Evolutionary conservation across 345 rosid species (phyloP), one percentile per base, ranked within the genome.

Genomic region (Brassica rapa): DNA sequence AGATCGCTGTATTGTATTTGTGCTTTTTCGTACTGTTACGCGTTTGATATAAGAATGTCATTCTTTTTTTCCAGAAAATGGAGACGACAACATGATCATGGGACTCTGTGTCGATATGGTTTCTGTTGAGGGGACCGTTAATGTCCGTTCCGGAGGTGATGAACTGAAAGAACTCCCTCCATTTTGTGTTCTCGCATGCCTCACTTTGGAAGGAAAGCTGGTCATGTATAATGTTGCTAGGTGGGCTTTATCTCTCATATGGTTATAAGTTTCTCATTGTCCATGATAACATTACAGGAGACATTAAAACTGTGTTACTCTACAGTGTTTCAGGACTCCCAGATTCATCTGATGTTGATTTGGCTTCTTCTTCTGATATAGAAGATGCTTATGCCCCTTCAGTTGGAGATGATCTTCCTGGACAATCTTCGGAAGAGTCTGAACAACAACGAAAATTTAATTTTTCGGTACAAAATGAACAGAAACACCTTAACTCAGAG

Each of bases 141-240:
- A 82, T 83, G 82, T 93, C 65, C 88, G 83, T 80, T 83, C 87
- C 32, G 93, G 88, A 71, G 86, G 77, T 66, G 95, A 89, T 76
- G 93, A 91, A 70, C 55, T 81, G 68, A 88, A 75, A 83, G 98
- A 93, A 78, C 92, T 93, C 77, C 82, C 84, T 8, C 94, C 96
- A 70, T 75, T 30, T 81, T 95, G 92, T 77, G 72, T 87, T 81
- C 94, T 93, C 70, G 66, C 91, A 74, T 93, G 93, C 85, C 92
- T 93, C 76, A 93, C 99, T 66, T 80, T 87, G 49, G 99, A 95
- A 83, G 98, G 99, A 75, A 95, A 91, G 86, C 92, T 95, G 57
- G 83, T 78, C 33, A 80, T 95, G 89, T 91, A 84, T 86, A 85
- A 87, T 78, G 83, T 93, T 80, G 96, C 97, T 77, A 86, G 98